Evolutionary conservation across 768 basidiomycete genomes (phyloP).

Genomic region (Collybia nuda): DNA sequence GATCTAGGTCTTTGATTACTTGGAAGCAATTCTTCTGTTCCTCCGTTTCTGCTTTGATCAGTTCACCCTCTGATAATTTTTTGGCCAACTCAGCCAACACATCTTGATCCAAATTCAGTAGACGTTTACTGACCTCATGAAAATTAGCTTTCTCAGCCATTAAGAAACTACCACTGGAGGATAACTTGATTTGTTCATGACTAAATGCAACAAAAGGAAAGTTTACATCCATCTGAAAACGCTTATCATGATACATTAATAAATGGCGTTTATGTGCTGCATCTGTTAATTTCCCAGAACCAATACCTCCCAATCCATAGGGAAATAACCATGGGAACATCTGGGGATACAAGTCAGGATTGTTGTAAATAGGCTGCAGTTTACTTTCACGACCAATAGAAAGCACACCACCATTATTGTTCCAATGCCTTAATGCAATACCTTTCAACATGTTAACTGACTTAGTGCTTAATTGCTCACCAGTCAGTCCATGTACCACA

Average conservation of each 20-base stretch:
- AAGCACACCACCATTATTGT: conserved; percentile 18
- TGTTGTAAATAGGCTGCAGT: conserved; percentile 25
- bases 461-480: conserved; percentile 18
- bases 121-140: conserved; percentile 16
- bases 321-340: conserved; percentile 46
- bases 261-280: conserved; percentile 19
- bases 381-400: conserved; percentile 20
- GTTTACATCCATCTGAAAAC: conserved; percentile 32
- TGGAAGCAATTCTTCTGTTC: conserved; percentile 33
- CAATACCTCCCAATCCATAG: conserved; percentile 30
- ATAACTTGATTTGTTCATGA: conserved; percentile 34
- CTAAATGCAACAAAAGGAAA: conserved; percentile 39
- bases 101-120: conserved; percentile 19
- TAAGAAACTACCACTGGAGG: conserved; percentile 23
- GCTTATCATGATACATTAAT: conserved; percentile 37
- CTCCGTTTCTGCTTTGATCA: conserved; percentile 22
- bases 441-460: conserved; percentile 13
- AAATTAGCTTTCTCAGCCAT: conserved; percentile 25
- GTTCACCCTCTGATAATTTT: conserved; percentile 20
- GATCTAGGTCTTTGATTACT: conserved; percentile 31
- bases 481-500: conserved; percentile 34
- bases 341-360: conserved; percentile 33
- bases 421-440: conserved; percentile 24
- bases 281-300: conserved; percentile 10
- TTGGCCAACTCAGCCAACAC: conserved; percentile 17